Evolutionary conservation across 345 rosid genomes (phyloP), one percentile per base, ranked within the genome.

Genomic region (Heritiera littoralis): DNA sequence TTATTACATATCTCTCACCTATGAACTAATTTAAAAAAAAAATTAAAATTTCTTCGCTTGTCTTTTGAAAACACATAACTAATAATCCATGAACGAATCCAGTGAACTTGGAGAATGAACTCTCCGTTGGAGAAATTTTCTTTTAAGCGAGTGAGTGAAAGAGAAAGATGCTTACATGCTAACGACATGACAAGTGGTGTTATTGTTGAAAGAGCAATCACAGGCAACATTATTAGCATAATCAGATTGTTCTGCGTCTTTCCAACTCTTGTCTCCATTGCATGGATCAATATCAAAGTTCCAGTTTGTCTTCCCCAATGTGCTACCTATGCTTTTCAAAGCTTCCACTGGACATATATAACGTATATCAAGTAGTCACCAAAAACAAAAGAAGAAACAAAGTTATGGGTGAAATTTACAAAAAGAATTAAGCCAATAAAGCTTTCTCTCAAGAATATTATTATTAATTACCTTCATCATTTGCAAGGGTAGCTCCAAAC

Each of bases 281-380:
- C 93, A 90, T 30, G 93, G 93, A 83, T 92, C 90, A 13, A 84
- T 80, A 7, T 9, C 30, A 54, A 88, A 92, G 10, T 88, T 55
- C 94, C 94, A 92, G 11, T 75, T 41, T 4, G 1, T 83, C 79
- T 89, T 90, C 78, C 88, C 85, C 43, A 92, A 12, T 18, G 61
- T 86, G 61, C 55, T 82, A 38, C 74, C 88, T 84, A 92, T 79
- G 23, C 72, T 83, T 67, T 46, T 66, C 52, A 92, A 75, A 52
- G 88, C 88, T 10, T 87, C 81, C 72, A 89, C 93, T 90, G 28
- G 0, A 7, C 3, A 58, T 49, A 49, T 49, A 49, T n/a, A n/a
- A n/a, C n/a, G n/a, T n/a, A n/a, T n/a, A n/a, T n/a, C n/a, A n/a
- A n/a, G n/a, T n/a, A n/a, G n/a, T n/a, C n/a, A n/a, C n/a, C n/a